These are phyloP conservation scores for Curvularia verruculosa DNA, from an alignment of 2,329 filamentous ascomycete genomes.

Conservation along the genomic window DNA sequence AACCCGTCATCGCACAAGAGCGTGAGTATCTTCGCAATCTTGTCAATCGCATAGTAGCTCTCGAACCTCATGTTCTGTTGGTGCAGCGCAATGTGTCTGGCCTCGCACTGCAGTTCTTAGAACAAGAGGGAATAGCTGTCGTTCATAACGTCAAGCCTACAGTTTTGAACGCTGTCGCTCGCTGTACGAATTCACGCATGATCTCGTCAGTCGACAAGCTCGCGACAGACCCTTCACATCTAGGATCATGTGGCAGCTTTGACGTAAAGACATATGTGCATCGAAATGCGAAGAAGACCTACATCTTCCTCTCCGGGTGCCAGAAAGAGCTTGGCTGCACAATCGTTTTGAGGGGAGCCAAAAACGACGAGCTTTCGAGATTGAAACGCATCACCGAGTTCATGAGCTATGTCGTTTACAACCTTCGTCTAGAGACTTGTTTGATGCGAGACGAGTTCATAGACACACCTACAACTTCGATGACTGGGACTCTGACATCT, in stretches of 20 bases:
- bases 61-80: slow-evolving; percentile 85
- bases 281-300: slow-evolving; percentile 85
- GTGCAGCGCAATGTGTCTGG: slow-evolving; percentile 93
- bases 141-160: slow-evolving; percentile 97
- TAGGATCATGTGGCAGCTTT: slow-evolving; percentile 83
- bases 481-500: slow-evolving; percentile 45
- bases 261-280: slow-evolving; percentile 96
- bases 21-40: slow-evolving; percentile 91
- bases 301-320: slow-evolving; percentile 92
- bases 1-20: slow-evolving; percentile 96
- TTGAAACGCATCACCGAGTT: slow-evolving; percentile 97
- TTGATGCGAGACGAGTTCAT: slow-evolving; percentile 93
- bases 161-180: slow-evolving; percentile 91
- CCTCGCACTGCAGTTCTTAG: slow-evolving; percentile 84
- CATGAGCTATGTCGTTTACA: slow-evolving; percentile 99
- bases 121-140: slow-evolving; percentile 88
- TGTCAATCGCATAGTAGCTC: slow-evolving; percentile 85
- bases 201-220: slow-evolving; percentile 96
- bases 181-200: slow-evolving; percentile 88
- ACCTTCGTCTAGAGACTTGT: slow-evolving; percentile 92
- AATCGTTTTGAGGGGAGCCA: slow-evolving; percentile 84
- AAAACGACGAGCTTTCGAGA: slow-evolving; percentile 71
- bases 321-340: slow-evolving; percentile 91
- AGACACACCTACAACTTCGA: slow-evolving; percentile 70
- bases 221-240: slow-evolving; percentile 72